Evolutionary conservation across 208 protist species (phyloP).

Genomic region (Acanthamoeba divionensis): DNA sequence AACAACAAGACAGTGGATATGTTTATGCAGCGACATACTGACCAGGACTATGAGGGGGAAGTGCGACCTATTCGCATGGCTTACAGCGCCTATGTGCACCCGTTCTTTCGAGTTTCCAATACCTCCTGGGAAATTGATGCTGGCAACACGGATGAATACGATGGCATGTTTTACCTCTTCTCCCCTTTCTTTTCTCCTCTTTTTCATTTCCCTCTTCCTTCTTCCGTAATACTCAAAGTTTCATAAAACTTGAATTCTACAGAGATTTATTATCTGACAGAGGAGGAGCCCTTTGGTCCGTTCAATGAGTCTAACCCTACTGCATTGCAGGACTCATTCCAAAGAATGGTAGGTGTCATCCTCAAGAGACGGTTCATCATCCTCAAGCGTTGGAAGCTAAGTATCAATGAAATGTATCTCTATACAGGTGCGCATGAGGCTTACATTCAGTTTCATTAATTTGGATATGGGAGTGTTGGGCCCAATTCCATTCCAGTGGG

Average conservation of each 20-base stretch:
- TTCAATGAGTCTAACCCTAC: neutral
- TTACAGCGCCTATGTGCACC: neutral
- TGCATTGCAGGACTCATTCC: neutral
- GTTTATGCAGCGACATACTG: conserved; percentile 19
- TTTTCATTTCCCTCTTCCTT: too few species aligned
- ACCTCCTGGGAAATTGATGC: conserved; percentile 16
- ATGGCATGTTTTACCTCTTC: neutral
- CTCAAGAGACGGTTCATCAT: too few species aligned
- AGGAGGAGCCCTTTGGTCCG: neutral
- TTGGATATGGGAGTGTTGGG: conserved; percentile 7
- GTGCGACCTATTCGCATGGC: neutral
- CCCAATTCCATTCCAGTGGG: conserved; percentile 32
- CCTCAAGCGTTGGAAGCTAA: neutral
- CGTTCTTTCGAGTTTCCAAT: neutral
- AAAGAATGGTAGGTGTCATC: neutral
- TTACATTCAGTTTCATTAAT: conserved; percentile 29
- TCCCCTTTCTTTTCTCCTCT: too few species aligned
- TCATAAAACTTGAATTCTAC: too few species aligned
- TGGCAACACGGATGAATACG: neutral
- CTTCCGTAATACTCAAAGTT: too few species aligned
- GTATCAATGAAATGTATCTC: neutral
- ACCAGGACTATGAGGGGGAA: neutral
- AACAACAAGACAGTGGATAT: neutral
- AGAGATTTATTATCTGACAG: conserved; percentile 3
- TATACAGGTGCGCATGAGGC: conserved; percentile 23